Evolutionary conservation across 164 flowering plant species (phyloP), one percentile per base, ranked within the genome.

Genomic region (Berberis vulgaris): DNA sequence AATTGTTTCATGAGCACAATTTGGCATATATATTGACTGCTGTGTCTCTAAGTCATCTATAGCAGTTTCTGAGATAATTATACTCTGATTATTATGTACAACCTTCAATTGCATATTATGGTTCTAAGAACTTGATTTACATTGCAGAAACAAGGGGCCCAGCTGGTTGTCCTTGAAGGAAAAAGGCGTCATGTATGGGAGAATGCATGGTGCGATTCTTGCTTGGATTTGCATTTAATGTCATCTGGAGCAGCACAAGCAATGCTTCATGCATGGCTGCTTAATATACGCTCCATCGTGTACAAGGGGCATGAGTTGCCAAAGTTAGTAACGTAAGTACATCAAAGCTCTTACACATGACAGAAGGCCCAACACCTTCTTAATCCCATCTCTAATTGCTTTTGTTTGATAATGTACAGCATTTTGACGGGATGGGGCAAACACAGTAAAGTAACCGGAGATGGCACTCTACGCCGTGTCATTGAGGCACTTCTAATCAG

Each of bases 401-500:
- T 26, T 26, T 26, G 26, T 26, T 26, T 26, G 26, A 26, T 26
- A 26, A 26, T 26, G 63, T 71, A 60, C 88, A 92, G 98, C 81
- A 89, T 92, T 65, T 73, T 93, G 79, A 93, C 99, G 3, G 99
- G 99, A 6, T 94, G 99, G 99, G 99, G 99, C 44, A 94, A 91
- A 65, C 99, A 94, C 76, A 94, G 99, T 78, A 94, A 94, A 71
- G 90, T 94, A 13, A 85, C 83, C 7, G 99, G 99, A 26, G 96
- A 89, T 64, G 85, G 97, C 41, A 72, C 97, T 4, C 80, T 94
- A 46, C 79, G 87, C 61, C 84, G 84, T 55, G 84, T 87, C 11
- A 59, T 94, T 41, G 96, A 86, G 73, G 89, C 86, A 8, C 96
- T 91, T 11, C 86, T 94, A 1, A 54, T 49, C 7, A 78, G 87